Base-by-base conservation (phyloP, 805 yeast species). In the Metschnikowia lochheadii region DNA sequence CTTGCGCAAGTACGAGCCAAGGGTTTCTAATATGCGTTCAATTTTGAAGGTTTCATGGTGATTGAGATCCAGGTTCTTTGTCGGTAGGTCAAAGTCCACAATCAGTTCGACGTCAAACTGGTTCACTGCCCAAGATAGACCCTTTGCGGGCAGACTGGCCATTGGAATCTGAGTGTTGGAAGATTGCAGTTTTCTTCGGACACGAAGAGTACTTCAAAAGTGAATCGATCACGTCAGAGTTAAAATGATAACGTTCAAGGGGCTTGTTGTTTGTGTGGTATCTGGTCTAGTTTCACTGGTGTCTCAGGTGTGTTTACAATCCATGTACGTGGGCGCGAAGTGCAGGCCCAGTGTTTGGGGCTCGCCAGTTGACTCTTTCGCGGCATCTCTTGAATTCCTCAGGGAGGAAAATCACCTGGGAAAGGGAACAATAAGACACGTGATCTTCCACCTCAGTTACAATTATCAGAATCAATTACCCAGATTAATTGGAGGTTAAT, bases 21-120 rank as follows among this genome's bases (percentile, higher is more conserved):
- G 40, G 10, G 39, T 44, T 17, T 44, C 46, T 17, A 44, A 17
- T 2, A 44, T 36, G 8, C 40, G 32, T 17, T 31, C 40, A 29
- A 69, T 56, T 29, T 65, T 64, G 54, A 62, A 50, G 18, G 64
- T 46, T 17, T 67, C 69, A 48, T 66, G 41, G 14, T 37, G 38
- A 21, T 32, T 45, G 18, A 45, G 34, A 15, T 31, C 29, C 18
- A 17, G 43, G 29, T 29, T n/a, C 11, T 37, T 34, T 5, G 6
- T 29, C 29, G 41, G 41, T 31, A 45, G 48, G 31, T 45, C 37
- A 21, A 20, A 31, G n/a, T 45, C 48, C 18, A 45, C 37, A 15
- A 45, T 38, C 41, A 37, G 48, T 15, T 45, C 48, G 3, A 45
- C 20, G 8, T 45, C 43, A 13, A 38, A 38, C n/a, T 45, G 43